Evolutionary conservation across 2,329 filamentous ascomycete species (phyloP).

Genomic region (Xylariaceae sp.): DNA sequence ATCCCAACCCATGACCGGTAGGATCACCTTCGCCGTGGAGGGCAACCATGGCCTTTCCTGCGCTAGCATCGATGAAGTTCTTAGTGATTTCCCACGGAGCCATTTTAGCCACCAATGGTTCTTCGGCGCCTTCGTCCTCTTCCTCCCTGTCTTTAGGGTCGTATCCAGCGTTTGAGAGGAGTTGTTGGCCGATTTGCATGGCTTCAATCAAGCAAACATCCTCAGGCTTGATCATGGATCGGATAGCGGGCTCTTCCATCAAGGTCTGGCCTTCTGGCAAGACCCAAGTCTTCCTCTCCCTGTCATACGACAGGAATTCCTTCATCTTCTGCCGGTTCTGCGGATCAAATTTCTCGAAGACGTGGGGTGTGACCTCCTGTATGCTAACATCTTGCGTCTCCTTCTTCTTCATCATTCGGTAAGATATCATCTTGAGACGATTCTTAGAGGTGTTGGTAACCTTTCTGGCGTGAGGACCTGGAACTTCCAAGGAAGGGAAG

Average conservation of each 20-base stretch:
- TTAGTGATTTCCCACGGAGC: constrained; percentile 97
- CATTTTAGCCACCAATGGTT: constrained; percentile 83
- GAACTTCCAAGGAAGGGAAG: constrained; percentile 89
- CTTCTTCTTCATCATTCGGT: constrained; percentile 81
- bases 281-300: constrained; percentile 85
- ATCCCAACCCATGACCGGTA: constrained; percentile 88
- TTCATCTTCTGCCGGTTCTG: constrained; percentile 97
- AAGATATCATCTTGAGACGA: constrained; percentile 93
- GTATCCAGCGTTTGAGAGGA: constrained; percentile 89
- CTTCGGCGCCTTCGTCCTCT: constrained; percentile 65
- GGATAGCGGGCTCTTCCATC: constrained; percentile 79
- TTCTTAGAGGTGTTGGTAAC: constrained; percentile 98
- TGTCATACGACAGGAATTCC: constrained; percentile 91
- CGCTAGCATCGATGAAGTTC: constrained; percentile 91
- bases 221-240: constrained; percentile 90
- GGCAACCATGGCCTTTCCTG: constrained; percentile 95
- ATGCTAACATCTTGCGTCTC: constrained; percentile 70
- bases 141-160: constrained; percentile 70
- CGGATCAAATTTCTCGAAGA: constrained; percentile 89
- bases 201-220: constrained; percentile 93
- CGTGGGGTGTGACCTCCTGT: constrained; percentile 86
- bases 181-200: constrained; percentile 93
- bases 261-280: constrained; percentile 72
- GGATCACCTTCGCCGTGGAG: constrained; percentile 94
- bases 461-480: constrained; percentile 89